These are phyloP conservation scores for Diplocarpon rosae DNA, from an alignment of 2,329 filamentous ascomycete genomes.

Conservation along the genomic window DNA sequence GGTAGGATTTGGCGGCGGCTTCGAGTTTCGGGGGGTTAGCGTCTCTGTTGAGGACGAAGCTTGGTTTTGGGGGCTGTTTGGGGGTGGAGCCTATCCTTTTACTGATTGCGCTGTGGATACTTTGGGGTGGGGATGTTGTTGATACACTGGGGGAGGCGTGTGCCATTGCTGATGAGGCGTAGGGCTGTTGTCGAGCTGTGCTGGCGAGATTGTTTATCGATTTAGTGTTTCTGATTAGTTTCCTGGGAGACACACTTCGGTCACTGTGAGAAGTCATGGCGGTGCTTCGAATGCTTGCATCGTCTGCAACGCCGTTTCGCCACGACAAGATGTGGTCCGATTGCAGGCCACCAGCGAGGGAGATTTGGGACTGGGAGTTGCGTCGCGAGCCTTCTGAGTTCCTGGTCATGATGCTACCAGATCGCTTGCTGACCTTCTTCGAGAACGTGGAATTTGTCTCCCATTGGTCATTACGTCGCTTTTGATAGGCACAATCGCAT, in stretches of 20 bases:
- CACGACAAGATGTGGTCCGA: constrained; percentile 78
- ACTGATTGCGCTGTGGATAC: constrained; percentile 14
- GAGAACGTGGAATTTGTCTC: constrained; percentile 70
- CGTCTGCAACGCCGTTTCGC: constrained; percentile 58
- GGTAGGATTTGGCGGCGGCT: constrained; percentile 32
- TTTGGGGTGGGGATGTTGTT: constrained; percentile 21
- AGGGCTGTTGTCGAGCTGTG: constrained; percentile 22
- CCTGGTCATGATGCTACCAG: constrained; percentile 32
- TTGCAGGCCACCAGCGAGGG: constrained; percentile 20
- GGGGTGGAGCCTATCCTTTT: constrained; percentile 12
- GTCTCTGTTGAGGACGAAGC: constrained; percentile 40
- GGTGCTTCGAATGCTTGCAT: constrained; percentile 25
- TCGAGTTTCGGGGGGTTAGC: constrained; percentile 32
- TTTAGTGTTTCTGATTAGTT: constrained; percentile 27
- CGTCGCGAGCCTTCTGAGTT: constrained; percentile 35
- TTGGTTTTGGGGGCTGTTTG: constrained; percentile 39
- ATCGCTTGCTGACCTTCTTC: constrained; percentile 23
- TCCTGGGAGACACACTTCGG: constrained; percentile 43
- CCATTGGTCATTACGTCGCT: constrained; percentile 67
- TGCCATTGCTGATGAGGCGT: constrained; percentile 12
- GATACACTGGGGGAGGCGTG: constrained; percentile 19
- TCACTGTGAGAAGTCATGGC: constrained; percentile 37
- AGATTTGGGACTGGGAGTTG: constrained; percentile 31
- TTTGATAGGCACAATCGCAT: constrained; percentile 70
- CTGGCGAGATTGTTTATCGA: constrained; percentile 22